These are phyloP conservation scores for Yamadazyma ubonensis DNA, from an alignment of 805 yeast genomes.

Conservation along the genomic window DNA sequence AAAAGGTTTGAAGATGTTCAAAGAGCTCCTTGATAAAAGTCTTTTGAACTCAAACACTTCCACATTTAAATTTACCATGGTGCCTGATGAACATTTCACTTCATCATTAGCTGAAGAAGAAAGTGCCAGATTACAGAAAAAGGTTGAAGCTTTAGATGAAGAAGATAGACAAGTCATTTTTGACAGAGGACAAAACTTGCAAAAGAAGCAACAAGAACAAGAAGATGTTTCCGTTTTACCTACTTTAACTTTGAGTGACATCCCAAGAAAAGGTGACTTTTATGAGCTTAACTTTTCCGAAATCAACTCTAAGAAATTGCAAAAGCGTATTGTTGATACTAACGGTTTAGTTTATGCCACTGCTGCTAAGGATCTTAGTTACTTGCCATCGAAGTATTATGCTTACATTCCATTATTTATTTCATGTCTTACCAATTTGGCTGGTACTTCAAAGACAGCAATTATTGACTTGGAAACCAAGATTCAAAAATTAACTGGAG, in stretches of 20 bases:
- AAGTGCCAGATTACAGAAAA: constrained; percentile 42
- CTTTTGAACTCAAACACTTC: constrained; percentile 49
- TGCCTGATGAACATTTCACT: constrained; percentile 61
- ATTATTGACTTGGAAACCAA: constrained; percentile 84
- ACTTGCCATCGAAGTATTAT: constrained; percentile 60
- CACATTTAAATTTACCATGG: constrained; percentile 71
- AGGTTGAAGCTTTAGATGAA: constrained; percentile 45
- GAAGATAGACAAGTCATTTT: constrained; percentile 58
- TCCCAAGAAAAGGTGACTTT: constrained; percentile 53
- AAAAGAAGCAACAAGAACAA: constrained; percentile 59
- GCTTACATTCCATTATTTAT: constrained; percentile 75
- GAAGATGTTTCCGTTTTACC: constrained; percentile 84
- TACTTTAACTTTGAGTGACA: constrained; percentile 70
- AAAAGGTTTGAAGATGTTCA: constrained; percentile 55
- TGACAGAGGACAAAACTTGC: constrained; percentile 58
- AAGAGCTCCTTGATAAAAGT: constrained; percentile 53
- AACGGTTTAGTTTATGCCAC: constrained; percentile 80
- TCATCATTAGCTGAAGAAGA: constrained; percentile 56
- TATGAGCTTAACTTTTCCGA: constrained; percentile 27
- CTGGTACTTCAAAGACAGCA: constrained; percentile 69
- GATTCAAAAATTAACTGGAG: constrained; percentile 83
- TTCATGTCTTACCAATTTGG: constrained; percentile 74
- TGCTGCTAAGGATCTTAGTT: constrained; percentile 59
- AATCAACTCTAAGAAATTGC: constrained; percentile 32
- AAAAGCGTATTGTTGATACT: constrained; percentile 61